These are phyloP conservation scores for Thelonectria rubi DNA, from an alignment of 2,329 filamentous ascomycete species.

Conservation along the genomic window DNA sequence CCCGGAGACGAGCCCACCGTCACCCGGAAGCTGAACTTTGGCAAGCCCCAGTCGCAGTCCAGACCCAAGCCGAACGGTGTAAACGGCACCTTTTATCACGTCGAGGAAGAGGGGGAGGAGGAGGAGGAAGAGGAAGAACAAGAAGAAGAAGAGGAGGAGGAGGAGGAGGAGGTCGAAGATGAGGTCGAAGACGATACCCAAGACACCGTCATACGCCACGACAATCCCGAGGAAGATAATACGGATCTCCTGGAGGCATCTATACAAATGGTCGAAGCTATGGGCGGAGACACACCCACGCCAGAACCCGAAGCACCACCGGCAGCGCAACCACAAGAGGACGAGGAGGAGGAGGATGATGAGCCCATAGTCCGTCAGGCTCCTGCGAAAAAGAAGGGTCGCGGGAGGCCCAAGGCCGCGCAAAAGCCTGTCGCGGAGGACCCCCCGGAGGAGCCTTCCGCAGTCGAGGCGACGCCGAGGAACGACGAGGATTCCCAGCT, in stretches of 20 bases:
- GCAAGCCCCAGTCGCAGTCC: constrained; percentile 24
- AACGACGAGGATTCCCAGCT: constrained; percentile 6
- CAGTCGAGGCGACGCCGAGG: constrained; percentile 20
- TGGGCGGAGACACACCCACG: constrained; percentile 38
- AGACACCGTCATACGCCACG: constrained; percentile 14
- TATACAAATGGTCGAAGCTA: constrained; percentile 52
- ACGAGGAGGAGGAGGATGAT: constrained; percentile 18
- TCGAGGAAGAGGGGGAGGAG: constrained; percentile 43
- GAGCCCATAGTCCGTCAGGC: constrained; percentile 23
- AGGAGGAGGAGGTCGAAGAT: constrained; percentile 41
- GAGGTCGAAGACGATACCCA: constrained; percentile 36
- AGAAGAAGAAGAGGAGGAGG: constrained; percentile 41
- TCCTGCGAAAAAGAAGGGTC: constrained; percentile 24
- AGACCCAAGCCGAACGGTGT: constrained; percentile 41
- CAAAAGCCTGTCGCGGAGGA: constrained; percentile 26
- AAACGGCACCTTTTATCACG: constrained; percentile 41
- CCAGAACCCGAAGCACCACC: constrained; percentile 26
- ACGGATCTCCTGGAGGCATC: constrained; percentile 52
- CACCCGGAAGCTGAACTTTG: constrained; percentile 65
- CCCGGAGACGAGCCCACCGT: constrained; percentile 52
- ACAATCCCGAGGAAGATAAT: constrained; percentile 12
- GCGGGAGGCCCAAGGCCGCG: constrained; percentile 36
- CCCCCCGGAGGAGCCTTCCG: constrained; percentile 21
- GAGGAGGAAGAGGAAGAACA: constrained; percentile 43
- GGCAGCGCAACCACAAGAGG: constrained; percentile 10